Evolutionary conservation across 768 basidiomycete species (phyloP).

Genomic region (Nidularia pulvinata): DNA sequence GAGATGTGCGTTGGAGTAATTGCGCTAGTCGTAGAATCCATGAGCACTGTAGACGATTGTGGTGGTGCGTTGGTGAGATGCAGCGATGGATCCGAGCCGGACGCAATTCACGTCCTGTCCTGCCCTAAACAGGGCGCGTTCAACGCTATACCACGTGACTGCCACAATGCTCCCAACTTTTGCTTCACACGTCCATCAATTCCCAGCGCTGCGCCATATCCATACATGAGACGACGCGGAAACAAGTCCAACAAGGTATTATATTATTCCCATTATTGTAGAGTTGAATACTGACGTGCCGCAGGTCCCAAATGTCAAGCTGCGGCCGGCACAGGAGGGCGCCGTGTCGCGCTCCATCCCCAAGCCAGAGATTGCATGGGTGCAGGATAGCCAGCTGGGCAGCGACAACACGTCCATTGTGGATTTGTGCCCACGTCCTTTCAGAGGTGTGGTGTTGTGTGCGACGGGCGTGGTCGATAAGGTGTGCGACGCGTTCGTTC

Average conservation of each 20-base stretch:
- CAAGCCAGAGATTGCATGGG: slow-evolving; percentile 33
- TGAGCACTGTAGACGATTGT: too few species aligned
- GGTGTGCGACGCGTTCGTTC: slow-evolving; percentile 34
- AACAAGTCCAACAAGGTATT: neutral
- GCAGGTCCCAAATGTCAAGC: slow-evolving; percentile 82
- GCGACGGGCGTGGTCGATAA: slow-evolving; percentile 83
- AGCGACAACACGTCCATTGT: slow-evolving; percentile 42
- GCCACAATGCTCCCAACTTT: too few species aligned
- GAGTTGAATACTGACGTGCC: neutral
- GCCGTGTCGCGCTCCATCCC: slow-evolving; percentile 21
- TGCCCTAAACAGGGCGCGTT: too few species aligned
- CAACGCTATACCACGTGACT: too few species aligned
- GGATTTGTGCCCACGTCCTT: slow-evolving; percentile 64
- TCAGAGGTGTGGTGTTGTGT: slow-evolving; percentile 64
- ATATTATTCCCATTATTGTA: neutral
- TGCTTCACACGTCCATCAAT: too few species aligned
- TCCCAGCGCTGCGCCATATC: too few species aligned
- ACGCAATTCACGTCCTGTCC: too few species aligned
- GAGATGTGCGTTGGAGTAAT: too few species aligned
- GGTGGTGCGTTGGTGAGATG: too few species aligned
- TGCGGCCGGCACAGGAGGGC: slow-evolving; percentile 59
- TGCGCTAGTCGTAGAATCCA: too few species aligned
- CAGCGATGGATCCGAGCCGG: too few species aligned
- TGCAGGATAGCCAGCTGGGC: slow-evolving; percentile 46
- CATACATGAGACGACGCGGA: neutral